Conservation (phyloP, 306 rosid species). For the Sicyos baderoa region DNA sequence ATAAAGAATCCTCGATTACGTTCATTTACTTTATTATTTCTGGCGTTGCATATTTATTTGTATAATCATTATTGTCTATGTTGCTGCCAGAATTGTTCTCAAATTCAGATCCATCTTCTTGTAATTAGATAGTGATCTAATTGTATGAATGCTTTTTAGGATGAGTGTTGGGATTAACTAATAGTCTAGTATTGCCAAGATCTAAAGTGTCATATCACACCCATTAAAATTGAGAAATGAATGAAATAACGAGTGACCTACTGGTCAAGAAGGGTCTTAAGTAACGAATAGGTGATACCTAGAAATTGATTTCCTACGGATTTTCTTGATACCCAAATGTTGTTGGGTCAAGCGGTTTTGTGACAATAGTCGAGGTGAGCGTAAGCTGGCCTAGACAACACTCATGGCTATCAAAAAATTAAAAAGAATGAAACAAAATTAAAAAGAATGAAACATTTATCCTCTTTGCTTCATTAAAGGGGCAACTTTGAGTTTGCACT, state of each 20-base stretch:
- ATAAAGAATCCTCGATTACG: not conserved
- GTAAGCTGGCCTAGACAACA: too few relatives aligned
- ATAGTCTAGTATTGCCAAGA: not conserved
- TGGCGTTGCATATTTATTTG: not conserved
- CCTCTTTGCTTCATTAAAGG: not conserved
- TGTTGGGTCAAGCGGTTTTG: too few relatives aligned
- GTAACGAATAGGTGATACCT: too few relatives aligned
- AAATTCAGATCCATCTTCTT: constrained; percentile 6
- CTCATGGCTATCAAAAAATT: too few relatives aligned
- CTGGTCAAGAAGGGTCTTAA: too few relatives aligned
- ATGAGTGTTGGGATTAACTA: not conserved
- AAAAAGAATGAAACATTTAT: not conserved
- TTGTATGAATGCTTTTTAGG: not conserved
- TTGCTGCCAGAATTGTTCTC: not conserved
- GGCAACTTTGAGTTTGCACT: not conserved
- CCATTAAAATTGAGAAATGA: not conserved
- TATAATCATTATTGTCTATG: not conserved
- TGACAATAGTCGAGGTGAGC: too few relatives aligned
- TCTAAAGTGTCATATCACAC: not conserved
- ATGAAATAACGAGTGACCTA: not conserved
- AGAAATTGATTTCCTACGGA: too few relatives aligned
- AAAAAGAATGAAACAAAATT: too few relatives aligned
- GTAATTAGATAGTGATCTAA: constrained; percentile 1
- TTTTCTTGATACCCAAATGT: too few relatives aligned
- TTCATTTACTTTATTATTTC: not conserved